A percentile compares a stretch with the other conserved stretches of the same genome.
phyloP scores from a whole-genome alignment of 2,329 filamentous ascomycete species.

The Trichoderma koningiopsis region DNA sequence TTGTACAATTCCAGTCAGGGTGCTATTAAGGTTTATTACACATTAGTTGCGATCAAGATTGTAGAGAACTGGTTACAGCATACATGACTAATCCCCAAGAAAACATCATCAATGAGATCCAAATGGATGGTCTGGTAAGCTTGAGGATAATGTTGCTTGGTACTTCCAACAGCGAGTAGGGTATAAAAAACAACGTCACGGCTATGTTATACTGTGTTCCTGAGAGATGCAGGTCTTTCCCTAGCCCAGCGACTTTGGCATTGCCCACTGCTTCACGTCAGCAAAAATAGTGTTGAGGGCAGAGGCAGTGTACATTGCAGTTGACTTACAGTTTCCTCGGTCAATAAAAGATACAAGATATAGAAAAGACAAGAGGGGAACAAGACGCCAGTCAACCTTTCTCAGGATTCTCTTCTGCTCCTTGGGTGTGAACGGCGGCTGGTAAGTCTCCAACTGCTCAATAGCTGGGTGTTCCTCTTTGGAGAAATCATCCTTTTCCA shows the following conservation, averaged over 20 bases:
- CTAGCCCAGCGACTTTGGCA: conserved; percentile 31
- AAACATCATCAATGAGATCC: conserved; percentile 19
- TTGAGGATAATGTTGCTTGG: conserved; percentile 28
- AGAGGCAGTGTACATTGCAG: neutral
- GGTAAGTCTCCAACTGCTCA: neutral
- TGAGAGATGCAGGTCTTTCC: conserved; percentile 29
- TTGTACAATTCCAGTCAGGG: conserved; percentile 74
- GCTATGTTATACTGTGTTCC: conserved; percentile 30
- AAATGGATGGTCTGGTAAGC: conserved; percentile 12
- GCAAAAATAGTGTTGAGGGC: neutral
- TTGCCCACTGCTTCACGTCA: conserved; percentile 26
- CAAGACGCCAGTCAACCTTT: neutral
- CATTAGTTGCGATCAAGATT: neutral
- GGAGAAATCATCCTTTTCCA: neutral
- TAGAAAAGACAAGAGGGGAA: neutral
- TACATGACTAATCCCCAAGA: conserved; percentile 15
- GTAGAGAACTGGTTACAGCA: neutral
- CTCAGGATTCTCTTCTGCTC: neutral
- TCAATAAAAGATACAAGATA: conserved; percentile 1
- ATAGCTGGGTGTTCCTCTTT: neutral
- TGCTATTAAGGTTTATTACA: conserved; percentile 60
- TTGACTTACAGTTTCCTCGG: neutral
- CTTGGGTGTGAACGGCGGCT: neutral
- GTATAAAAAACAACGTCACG: conserved; percentile 33
- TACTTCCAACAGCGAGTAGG: conserved; percentile 27